Percentiles rank a stretch among this genome's conserved stretches.
Conservation (phyloP, 179 eudicot genomes). For the Kewa caespitosa region DNA sequence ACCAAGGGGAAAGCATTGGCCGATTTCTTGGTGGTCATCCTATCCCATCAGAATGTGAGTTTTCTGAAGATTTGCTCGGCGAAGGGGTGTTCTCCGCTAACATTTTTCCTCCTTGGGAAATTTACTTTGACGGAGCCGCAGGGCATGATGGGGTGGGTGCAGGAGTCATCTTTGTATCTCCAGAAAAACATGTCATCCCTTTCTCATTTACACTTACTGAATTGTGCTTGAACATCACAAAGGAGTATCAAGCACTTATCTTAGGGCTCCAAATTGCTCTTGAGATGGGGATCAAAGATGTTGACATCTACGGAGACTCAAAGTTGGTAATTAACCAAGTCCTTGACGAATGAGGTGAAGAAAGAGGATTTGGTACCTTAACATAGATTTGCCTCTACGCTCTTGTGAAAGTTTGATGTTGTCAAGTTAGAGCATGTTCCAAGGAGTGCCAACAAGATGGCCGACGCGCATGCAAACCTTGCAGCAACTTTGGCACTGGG, state of each 20-base stretch:
- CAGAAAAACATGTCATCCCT: neutral
- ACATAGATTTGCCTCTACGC: neutral
- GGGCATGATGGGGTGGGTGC: neutral
- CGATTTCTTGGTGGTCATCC: too few species aligned
- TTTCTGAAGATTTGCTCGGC: neutral
- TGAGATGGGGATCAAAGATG: neutral
- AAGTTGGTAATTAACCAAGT: slow-evolving; percentile 2
- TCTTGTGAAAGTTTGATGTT: neutral
- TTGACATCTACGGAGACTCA: slow-evolving; percentile 18
- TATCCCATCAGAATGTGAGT: too few species aligned
- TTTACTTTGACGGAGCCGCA: slow-evolving; percentile 18
- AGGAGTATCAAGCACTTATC: neutral
- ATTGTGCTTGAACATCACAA: too few species aligned
- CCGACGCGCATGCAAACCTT: too few species aligned
- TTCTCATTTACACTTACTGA: neutral
- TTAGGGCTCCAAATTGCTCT: neutral
- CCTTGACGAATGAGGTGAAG: neutral
- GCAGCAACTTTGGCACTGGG: too few species aligned
- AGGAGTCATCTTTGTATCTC: neutral
- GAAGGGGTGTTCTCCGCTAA: neutral
- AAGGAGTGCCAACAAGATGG: neutral
- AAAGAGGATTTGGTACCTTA: neutral
- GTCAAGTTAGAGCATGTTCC: neutral
- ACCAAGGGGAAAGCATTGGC: too few species aligned
- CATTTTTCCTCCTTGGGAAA: neutral